Evolutionary conservation across 495 filamentous ascomycete species (phyloP), one percentile per base, ranked within the genome.

Genomic region (Annulohypoxylon stygium): DNA sequence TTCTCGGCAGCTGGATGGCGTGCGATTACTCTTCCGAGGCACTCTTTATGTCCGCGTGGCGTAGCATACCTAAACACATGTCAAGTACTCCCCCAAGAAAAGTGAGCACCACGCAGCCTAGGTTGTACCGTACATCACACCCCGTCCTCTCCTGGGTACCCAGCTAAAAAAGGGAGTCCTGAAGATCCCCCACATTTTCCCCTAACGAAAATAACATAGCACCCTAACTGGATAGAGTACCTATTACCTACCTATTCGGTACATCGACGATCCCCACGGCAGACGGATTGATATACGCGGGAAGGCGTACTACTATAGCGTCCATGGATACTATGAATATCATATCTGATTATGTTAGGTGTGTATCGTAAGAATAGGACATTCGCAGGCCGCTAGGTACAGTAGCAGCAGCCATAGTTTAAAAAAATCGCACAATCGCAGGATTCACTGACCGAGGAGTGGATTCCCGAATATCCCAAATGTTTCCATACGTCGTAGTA

Each of bases 181-280:
- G 67, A 45, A 58, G 61, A 70, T 70, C 61, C 67, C 67, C 67
- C 67, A 64, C 67, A 70, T 58, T 53, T n/a, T 37, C 43, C 63
- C 55, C 16, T 43, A 53, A 53, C 12, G 33, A 51, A 67, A 23
- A 33, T 12, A 30, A 11, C 61, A 16, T 11, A 51, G 48, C 48
- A 8, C 30, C 50, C 50, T 54, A 58, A 47, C 33, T 26, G 26
- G 23, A 51, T 26, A 63, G 11, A 11, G 50, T 65, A 6, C 30
- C 30, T 30, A 30, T 30, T 30, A 65, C 45, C 45, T 71, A 47
- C 58, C 57, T 69, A 57, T 55, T 69, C 37, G 48, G 61, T 65
- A 33, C 67, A 25, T 25, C 20, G 45, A 48, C 47, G 26, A 67
- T 26, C 4, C 60, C 37, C 47, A 34, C 60, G 60, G 60, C 50